Evolutionary conservation across 306 rosid species (phyloP).

Genomic region (Cajanus cajan): DNA sequence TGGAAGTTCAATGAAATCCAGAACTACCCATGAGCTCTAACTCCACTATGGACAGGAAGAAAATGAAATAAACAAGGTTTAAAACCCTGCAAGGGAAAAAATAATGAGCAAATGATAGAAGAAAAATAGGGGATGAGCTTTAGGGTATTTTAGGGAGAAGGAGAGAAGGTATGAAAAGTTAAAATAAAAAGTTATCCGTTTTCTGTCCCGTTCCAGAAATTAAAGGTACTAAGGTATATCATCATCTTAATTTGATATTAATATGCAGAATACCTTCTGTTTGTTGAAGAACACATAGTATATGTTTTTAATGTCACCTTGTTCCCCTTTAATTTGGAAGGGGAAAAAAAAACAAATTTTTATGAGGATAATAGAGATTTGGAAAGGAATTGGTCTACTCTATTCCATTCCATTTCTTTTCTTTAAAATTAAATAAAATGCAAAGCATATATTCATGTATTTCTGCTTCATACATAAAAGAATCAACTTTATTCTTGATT

Average conservation of each 20-base stretch:
- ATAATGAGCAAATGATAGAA: neutral
- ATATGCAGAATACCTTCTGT: neutral
- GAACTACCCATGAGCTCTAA: neutral
- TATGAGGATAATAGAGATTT: conserved; percentile 1
- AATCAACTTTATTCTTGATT: conserved; percentile 7
- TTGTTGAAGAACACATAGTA: neutral
- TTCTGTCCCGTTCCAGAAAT: no score
- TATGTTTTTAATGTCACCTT: neutral
- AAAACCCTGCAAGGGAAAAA: neutral
- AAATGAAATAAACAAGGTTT: neutral
- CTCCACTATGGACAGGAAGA: neutral
- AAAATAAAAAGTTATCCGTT: neutral
- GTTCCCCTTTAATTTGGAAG: neutral
- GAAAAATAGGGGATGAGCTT: neutral
- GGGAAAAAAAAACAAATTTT: neutral
- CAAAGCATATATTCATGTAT: neutral
- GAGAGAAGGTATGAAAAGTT: neutral
- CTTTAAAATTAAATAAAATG: neutral
- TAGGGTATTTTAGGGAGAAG: neutral
- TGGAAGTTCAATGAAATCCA: neutral
- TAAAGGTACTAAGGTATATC: neutral
- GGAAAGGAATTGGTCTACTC: neutral
- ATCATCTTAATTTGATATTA: conserved; percentile 1
- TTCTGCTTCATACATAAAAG: conserved; percentile 1
- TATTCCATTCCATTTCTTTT: neutral